phyloP scores from a whole-genome alignment of 495 filamentous ascomycete genomes.

The Penicillium canescens region DNA sequence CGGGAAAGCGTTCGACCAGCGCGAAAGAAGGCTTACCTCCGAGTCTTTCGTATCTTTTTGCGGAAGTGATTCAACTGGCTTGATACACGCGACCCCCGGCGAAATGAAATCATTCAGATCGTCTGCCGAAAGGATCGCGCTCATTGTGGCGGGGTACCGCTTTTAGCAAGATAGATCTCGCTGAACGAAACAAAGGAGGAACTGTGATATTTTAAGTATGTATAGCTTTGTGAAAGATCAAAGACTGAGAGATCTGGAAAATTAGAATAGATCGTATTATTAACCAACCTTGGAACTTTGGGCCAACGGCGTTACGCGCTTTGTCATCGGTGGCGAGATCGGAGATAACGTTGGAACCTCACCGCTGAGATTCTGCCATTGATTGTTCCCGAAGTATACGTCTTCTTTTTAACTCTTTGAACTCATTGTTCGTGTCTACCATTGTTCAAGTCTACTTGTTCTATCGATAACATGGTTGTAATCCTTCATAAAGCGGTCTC shows the following conservation, averaged over 20 bases:
- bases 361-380: conserved; percentile 24
- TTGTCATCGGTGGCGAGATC: conserved; percentile 46
- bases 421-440: not conserved
- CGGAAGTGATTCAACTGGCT: conserved; percentile 90
- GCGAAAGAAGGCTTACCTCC: conserved; percentile 30
- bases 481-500: too few species aligned
- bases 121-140: conserved; percentile 92
- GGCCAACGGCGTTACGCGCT: conserved; percentile 25
- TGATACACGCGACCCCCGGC: conserved; percentile 96
- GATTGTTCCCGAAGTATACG: not conserved
- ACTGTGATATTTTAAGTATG: not conserved
- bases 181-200: conserved; percentile 8
- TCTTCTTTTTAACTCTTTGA: not conserved
- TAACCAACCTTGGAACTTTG: conserved; percentile 1
- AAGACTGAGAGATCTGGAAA: not conserved
- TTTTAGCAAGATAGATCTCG: conserved; percentile 4
- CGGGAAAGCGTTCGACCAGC: not conserved
- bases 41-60: conserved; percentile 38
- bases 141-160: conserved; percentile 61
- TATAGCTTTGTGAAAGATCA: not conserved
- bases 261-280: conserved; percentile 4
- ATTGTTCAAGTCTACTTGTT: not conserved
- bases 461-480: too few species aligned
- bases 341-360: conserved; percentile 31
- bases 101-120: conserved; percentile 99